Conservation (phyloP, 73 alveolate genomes). For the Paramecium sexaurelia region DNA sequence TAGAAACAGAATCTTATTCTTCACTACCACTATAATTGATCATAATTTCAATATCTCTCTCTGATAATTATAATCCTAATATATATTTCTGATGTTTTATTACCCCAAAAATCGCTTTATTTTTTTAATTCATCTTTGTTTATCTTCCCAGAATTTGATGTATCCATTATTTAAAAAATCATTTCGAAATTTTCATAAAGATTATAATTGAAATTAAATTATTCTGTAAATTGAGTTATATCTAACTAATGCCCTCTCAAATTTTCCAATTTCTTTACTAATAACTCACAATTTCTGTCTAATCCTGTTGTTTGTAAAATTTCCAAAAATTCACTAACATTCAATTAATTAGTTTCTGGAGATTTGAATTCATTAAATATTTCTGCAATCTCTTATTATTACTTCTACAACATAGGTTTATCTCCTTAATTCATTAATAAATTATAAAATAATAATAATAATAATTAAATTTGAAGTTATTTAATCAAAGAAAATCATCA, state of each 20-base stretch:
- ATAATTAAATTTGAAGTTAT: too few relatives aligned
- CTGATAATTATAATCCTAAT: constrained; percentile 10
- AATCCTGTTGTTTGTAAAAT: constrained; percentile 9
- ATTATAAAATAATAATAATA: background rate
- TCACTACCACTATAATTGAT: constrained; percentile 12
- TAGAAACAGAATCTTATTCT: constrained; percentile 8
- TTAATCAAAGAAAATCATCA: too few relatives aligned
- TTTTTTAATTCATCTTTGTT: constrained; percentile 20
- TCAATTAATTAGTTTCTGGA: background rate
- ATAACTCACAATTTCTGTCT: constrained; percentile 29
- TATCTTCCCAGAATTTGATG: constrained; percentile 22
- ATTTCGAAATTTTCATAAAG: constrained; percentile 13
- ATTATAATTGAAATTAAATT: constrained; percentile 26
- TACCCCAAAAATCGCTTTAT: constrained; percentile 49
- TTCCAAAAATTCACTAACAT: constrained; percentile 40
- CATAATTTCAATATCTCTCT: constrained; percentile 56
- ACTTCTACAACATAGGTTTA: background rate
- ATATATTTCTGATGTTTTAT: background rate
- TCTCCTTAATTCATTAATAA: background rate
- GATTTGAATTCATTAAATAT: constrained; percentile 34
- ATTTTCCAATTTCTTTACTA: constrained; percentile 9
- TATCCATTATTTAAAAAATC: constrained; percentile 17
- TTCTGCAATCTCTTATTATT: background rate
- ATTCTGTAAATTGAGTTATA: background rate
- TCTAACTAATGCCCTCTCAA: background rate